Conservation (phyloP, 495 filamentous ascomycete genomes). For the Polyplosphaeria fusca region DNA sequence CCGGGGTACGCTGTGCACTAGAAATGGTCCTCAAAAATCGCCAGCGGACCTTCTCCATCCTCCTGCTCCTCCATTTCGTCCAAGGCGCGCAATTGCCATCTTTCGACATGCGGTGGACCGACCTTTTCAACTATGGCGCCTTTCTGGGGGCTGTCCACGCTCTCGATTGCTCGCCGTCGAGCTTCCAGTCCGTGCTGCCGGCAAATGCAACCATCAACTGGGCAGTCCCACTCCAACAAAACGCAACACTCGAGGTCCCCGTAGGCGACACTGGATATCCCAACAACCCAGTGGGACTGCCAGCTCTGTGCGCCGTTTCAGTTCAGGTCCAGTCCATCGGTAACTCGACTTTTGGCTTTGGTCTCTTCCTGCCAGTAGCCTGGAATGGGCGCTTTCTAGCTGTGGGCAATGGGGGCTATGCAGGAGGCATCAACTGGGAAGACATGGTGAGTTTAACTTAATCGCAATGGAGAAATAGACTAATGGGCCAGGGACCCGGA, state of each 20-base stretch:
- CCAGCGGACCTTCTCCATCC: not conserved
- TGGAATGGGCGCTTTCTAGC: constrained; percentile 53
- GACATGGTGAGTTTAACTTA: constrained; percentile 47
- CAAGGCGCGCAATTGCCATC: not conserved
- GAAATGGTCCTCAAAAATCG: too few relatives aligned
- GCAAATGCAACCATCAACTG: constrained; percentile 21
- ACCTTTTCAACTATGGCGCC: constrained; percentile 4
- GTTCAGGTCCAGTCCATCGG: constrained; percentile 45
- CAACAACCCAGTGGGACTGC: constrained; percentile 54
- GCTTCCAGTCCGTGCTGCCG: constrained; percentile 15
- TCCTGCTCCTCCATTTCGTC: not conserved
- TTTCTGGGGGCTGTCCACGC: constrained; percentile 10
- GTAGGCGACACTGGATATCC: constrained; percentile 47
- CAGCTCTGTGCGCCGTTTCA: constrained; percentile 50
- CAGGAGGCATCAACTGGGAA: constrained; percentile 53
- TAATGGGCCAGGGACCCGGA: constrained; percentile 32
- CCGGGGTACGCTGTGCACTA: too few relatives aligned
- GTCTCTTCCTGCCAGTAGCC: constrained; percentile 44
- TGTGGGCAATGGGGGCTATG: constrained; percentile 52
- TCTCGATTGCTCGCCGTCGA: constrained; percentile 11
- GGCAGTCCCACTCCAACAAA: constrained; percentile 43
- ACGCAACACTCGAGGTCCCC: constrained; percentile 51
- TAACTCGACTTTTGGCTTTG: constrained; percentile 46
- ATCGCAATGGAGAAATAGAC: too few relatives aligned
- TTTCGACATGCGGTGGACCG: constrained; percentile 7